A percentile compares a stretch with the other conserved stretches of the same genome.
Conservation (phyloP, 805 yeast genomes). For the Schizosaccharomyces octosporus region DNA sequence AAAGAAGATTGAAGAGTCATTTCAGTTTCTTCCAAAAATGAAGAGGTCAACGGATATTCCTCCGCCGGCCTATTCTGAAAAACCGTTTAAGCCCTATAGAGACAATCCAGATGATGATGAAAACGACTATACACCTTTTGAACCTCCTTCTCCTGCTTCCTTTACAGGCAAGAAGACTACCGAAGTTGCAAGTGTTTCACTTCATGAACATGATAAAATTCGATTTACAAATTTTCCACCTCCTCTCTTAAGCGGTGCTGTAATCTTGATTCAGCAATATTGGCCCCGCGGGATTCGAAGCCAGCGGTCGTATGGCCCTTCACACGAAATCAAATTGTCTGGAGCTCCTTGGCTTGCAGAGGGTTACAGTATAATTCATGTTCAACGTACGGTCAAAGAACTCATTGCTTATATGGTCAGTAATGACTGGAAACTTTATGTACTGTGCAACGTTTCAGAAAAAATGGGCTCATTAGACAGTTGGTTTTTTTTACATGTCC, state of each 20-base stretch:
- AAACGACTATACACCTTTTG: too few relatives aligned
- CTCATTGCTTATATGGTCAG: neutral
- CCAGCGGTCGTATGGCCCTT: neutral
- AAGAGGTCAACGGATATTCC: too few relatives aligned
- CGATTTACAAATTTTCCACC: neutral
- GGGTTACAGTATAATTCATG: neutral
- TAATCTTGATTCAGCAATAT: neutral
- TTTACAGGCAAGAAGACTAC: neutral
- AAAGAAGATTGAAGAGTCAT: too few relatives aligned
- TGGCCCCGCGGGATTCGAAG: neutral
- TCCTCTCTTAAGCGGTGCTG: neutral
- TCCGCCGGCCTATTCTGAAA: too few relatives aligned
- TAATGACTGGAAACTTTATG: neutral
- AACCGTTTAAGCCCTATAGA: too few relatives aligned
- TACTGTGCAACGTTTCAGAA: neutral
- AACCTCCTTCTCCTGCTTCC: neutral
- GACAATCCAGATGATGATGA: too few relatives aligned
- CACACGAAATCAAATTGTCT: neutral
- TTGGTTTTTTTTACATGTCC: neutral
- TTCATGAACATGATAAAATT: neutral
- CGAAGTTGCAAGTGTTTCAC: neutral
- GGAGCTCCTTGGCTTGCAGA: neutral
- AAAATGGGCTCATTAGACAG: neutral
- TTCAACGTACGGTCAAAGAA: neutral
- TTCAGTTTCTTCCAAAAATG: too few relatives aligned